These are phyloP conservation scores for Albatrellus ellisii DNA, from an alignment of 768 basidiomycete genomes.

Conservation along the genomic window DNA sequence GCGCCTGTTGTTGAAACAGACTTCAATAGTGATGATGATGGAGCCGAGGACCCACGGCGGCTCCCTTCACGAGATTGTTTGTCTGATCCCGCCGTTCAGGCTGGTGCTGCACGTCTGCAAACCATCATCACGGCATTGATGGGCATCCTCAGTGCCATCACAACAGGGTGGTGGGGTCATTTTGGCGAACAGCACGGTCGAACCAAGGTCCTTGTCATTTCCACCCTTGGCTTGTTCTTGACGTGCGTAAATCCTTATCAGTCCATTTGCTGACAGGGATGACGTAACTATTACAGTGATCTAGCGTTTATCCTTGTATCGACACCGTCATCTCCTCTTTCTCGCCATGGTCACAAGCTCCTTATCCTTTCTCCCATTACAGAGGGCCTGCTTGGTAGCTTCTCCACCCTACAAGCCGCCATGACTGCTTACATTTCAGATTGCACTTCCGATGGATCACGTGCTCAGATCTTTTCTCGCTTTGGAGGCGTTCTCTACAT, in stretches of 20 bases:
- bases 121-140: conserved; percentile 64
- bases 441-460: conserved; percentile 75
- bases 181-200: conserved; percentile 68
- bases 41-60: conserved; percentile 26
- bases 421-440: conserved; percentile 59
- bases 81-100: conserved; percentile 44
- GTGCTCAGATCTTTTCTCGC: conserved; percentile 43
- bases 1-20: background rate
- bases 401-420: conserved; percentile 50
- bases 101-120: conserved; percentile 61
- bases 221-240: conserved; percentile 54
- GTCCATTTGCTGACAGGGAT: conserved; percentile 3
- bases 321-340: conserved; percentile 41
- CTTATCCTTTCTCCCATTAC: conserved; percentile 67
- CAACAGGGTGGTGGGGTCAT: conserved; percentile 81
- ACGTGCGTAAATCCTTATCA: conserved; percentile 46
- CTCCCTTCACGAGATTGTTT: conserved; percentile 27
- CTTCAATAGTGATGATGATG: conserved; percentile 17
- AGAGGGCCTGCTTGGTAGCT: conserved; percentile 75
- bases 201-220: conserved; percentile 55
- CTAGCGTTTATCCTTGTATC: conserved; percentile 70
- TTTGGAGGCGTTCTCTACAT: conserved; percentile 66
- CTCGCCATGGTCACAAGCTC: conserved; percentile 55
- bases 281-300: conserved; percentile 38
- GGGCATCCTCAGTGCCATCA: conserved; percentile 69